Evolutionary conservation across 2,329 filamentous ascomycete genomes (phyloP), one percentile per base, ranked within the genome.

Genomic region (Claviceps spartinae): DNA sequence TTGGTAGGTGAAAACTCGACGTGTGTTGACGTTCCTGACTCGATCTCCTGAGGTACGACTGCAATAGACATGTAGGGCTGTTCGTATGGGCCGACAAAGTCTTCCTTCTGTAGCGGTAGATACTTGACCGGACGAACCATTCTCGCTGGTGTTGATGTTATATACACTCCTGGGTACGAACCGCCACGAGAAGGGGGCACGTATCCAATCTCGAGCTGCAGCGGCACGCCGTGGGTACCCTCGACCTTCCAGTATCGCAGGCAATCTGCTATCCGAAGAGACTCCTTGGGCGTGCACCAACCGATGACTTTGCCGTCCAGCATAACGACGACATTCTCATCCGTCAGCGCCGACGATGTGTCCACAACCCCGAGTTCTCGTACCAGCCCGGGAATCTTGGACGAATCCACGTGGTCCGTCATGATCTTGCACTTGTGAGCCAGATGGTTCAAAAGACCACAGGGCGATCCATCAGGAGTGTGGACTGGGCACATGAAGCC

Each of bases 21-120:
- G 64, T 98, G 93, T 0, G 89, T 95, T 4, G 88, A 89, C 62
- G 90, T 79, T 48, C 88, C 88, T n/a, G 88, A 86, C 30, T 86
- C 77, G 55, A 97, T 81, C 66, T 98, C 93, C 37, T 83, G 78
- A 48, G 90, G 85, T n/a, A 87, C 83, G 60, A 89, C 90, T 22
- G 93, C 90, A 64, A 98, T 95, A 48, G 89, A 89, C 91, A 98
- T 96, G 73, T 93, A 97, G 0, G 91, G 90, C 70, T 98, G 93
- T 69, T 98, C 93, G 58, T 94, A 87, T 0, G 93, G 86, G 9
- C 93, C 93, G 37, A 98, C 86, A 56, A 81, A 89, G 69, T 98
- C 93, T 60, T 86, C 76, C 65, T 86, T 88, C 54, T 88, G 86
- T 4, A 95, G 75, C 4, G 90, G 85, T 30, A 98, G 76, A 64